Evolutionary conservation across 2,329 filamentous ascomycete genomes (phyloP).

Genomic region (Ophiostoma ulmi): DNA sequence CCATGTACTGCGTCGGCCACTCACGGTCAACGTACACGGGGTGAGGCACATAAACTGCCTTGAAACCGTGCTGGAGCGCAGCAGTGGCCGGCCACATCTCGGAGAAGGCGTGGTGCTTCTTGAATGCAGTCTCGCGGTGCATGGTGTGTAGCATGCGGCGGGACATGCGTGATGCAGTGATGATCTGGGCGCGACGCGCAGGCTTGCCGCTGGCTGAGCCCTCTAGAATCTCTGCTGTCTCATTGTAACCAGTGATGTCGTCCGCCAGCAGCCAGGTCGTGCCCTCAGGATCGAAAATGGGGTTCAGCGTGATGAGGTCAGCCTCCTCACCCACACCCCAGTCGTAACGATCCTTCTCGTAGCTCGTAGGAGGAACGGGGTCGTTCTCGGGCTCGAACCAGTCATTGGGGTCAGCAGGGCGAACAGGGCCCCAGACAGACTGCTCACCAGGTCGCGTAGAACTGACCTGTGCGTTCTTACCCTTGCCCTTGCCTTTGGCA

Average conservation of each 20-base stretch:
- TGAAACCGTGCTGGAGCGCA: conserved; percentile 85
- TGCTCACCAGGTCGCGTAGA: conserved; percentile 42
- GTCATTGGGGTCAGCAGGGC: conserved; percentile 62
- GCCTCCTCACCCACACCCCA: conserved; percentile 85
- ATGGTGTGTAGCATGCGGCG: conserved; percentile 74
- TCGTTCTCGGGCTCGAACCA: conserved; percentile 70
- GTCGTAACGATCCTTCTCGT: conserved; percentile 72
- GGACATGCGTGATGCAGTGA: conserved; percentile 80
- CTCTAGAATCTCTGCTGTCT: conserved; percentile 34
- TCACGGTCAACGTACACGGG: conserved; percentile 80
- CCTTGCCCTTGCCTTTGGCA: conserved; percentile 30
- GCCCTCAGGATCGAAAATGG: conserved; percentile 78
- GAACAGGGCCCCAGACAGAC: conserved; percentile 78
- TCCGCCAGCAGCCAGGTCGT: conserved; percentile 79
- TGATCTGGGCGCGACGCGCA: conserved; percentile 77
- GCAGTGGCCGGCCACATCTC: conserved; percentile 94
- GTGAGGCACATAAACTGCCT: conserved; percentile 86
- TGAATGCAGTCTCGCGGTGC: conserved; percentile 81
- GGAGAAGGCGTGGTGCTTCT: conserved; percentile 85
- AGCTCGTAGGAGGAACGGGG: conserved; percentile 62
- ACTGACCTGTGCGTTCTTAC: conserved; percentile 27
- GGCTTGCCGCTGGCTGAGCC: conserved; percentile 50
- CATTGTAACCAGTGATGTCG: conserved; percentile 81
- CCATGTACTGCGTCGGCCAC: conserved; percentile 76
- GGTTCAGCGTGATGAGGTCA: conserved; percentile 72